Evolutionary conservation across 116 monocot genomes (phyloP).

Genomic region (Posidonia oceanica): DNA sequence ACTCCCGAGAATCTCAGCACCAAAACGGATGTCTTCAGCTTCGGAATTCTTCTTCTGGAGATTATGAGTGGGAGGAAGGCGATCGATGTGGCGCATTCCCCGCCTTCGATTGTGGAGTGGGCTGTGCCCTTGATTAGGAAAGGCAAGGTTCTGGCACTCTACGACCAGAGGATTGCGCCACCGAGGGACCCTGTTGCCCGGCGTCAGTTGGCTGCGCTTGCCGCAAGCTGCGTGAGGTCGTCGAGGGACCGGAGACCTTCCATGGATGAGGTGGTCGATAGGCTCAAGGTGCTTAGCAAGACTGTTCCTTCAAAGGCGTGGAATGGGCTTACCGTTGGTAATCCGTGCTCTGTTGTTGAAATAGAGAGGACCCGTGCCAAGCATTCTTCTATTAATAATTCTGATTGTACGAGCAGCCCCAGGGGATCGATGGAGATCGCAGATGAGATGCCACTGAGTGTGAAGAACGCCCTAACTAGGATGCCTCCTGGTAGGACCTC

Average conservation of each 20-base stretch:
- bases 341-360: slow-evolving; percentile 61
- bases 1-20: slow-evolving; percentile 83
- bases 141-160: slow-evolving; percentile 56
- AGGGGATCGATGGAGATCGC: slow-evolving; percentile 1
- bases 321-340: slow-evolving; percentile 37
- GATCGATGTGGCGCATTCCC: slow-evolving; percentile 78
- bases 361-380: background rate
- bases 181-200: slow-evolving; percentile 32
- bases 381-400: background rate
- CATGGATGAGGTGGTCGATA: slow-evolving; percentile 67
- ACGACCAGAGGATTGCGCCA: slow-evolving; percentile 55
- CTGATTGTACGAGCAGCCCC: background rate
- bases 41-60: slow-evolving; percentile 86
- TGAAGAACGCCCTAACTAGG: too few species aligned
- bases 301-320: slow-evolving; percentile 31
- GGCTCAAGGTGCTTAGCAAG: slow-evolving; percentile 44
- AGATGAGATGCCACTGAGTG: background rate
- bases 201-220: slow-evolving; percentile 46
- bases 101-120: slow-evolving; percentile 88
- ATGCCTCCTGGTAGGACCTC: background rate
- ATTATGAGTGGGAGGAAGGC: slow-evolving; percentile 95
- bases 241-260: slow-evolving; percentile 52
- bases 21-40: slow-evolving; percentile 95
- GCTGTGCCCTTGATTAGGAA: slow-evolving; percentile 66
- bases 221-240: slow-evolving; percentile 64